Evolutionary conservation across 345 rosid species (phyloP).

Genomic region (Carallia pectinifolia): DNA sequence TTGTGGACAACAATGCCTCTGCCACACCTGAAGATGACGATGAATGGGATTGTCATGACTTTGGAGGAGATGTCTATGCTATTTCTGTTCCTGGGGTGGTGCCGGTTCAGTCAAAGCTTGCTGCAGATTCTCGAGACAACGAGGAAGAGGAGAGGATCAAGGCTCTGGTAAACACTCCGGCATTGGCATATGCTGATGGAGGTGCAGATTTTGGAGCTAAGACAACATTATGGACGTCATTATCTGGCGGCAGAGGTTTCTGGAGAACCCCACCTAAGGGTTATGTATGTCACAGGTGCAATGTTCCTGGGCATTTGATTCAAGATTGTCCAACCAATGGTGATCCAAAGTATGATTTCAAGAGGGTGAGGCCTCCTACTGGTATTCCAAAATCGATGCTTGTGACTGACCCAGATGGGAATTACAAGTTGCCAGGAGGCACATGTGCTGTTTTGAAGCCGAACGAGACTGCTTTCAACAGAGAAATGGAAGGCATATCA

Average conservation of each 20-base stretch:
- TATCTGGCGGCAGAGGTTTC: conserved; percentile 67
- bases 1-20: too few species aligned
- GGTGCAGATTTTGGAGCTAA: conserved; percentile 70
- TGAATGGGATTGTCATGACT: conserved; percentile 77
- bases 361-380: conserved; percentile 92
- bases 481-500: conserved; percentile 87
- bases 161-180: conserved; percentile 83
- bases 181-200: conserved; percentile 49
- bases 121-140: too few species aligned
- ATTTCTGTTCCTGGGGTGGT: conserved; percentile 60
- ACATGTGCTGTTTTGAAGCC: conserved; percentile 92
- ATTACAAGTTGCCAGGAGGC: conserved; percentile 94
- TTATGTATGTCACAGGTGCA: conserved; percentile 93
- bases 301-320: conserved; percentile 92
- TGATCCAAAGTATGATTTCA: conserved; percentile 84
- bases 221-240: too few species aligned
- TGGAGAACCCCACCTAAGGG: conserved; percentile 97
- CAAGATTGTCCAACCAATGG: conserved; percentile 99
- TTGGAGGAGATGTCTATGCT: conserved; percentile 83
- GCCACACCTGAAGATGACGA: conserved; percentile 41
- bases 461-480: conserved; percentile 98
- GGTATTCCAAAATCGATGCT: conserved; percentile 99
- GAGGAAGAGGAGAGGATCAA: conserved; percentile 92
- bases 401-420: conserved; percentile 91
- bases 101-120: conserved; percentile 55